A percentile compares a stretch with the other conserved stretches of the same genome.
Conservation (phyloP, 306 rosid species). For the Casuarina cunninghamiana region DNA sequence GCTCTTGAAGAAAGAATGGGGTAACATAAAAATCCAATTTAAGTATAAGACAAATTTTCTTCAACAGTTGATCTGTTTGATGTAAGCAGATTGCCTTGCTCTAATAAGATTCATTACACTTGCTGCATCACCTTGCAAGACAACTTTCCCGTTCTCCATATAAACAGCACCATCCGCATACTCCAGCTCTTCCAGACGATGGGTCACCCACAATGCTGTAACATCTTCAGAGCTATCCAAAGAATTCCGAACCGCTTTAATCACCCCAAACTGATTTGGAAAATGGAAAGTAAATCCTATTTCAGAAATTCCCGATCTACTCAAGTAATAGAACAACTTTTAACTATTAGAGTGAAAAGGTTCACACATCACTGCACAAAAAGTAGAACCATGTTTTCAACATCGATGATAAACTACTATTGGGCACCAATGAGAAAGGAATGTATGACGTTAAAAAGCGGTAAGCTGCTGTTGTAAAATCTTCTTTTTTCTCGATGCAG, state of each 20-base stretch:
- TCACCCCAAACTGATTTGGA: constrained; percentile 60
- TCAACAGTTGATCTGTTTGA: constrained; percentile 50
- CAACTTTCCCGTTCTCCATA: constrained; percentile 82
- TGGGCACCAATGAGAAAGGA: constrained; percentile 4
- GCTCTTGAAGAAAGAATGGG: neutral
- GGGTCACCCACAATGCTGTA: constrained; percentile 85
- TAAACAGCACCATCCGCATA: constrained; percentile 86
- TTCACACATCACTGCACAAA: neutral
- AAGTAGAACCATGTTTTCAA: neutral
- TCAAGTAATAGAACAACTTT: constrained; percentile 7
- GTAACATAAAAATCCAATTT: neutral
- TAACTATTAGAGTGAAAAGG: neutral
- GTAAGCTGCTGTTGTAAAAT: neutral
- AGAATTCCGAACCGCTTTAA: constrained; percentile 67
- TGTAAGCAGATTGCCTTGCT: constrained; percentile 67
- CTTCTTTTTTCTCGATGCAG: constrained; percentile 4
- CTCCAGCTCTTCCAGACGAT: constrained; percentile 84
- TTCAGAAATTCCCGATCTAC: constrained; percentile 19
- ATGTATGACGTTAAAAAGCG: neutral
- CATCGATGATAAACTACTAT: neutral
- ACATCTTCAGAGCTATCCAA: constrained; percentile 63
- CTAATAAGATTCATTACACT: constrained; percentile 55
- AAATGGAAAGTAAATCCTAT: constrained; percentile 14
- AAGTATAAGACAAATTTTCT: neutral
- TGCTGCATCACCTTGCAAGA: constrained; percentile 54